Base-by-base conservation (phyloP, 164 flowering plant species). In the Kalanchoe fedtschenkoi region DNA sequence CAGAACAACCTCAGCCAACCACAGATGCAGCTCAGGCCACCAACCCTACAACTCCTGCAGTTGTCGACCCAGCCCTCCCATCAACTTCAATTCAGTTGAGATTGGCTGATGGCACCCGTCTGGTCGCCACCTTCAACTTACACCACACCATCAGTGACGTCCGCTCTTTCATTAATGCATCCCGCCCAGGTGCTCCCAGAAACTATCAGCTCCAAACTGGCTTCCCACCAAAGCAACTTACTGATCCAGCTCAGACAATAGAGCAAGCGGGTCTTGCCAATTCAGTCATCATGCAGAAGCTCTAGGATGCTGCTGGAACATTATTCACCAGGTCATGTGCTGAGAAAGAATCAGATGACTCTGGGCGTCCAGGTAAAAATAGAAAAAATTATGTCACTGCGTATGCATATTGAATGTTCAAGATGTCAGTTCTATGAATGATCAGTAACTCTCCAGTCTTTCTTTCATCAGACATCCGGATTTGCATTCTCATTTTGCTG, bases 221-320 rank as follows among this genome's bases (percentile, higher is more conserved):
- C 0, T 95, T 91, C 68, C 99, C 99, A 68, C 97, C 97, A 37
- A 95, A 87, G 76, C 82, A 64, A 43, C 92, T 93, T 28, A 69
- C 73, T 4, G 95, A 90, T 72, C 74, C 64, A 7, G 65, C 66
- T 21, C 88, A 88, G 81, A 90, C 95, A 6, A 84, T 93, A 51
- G 87, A 87, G 74, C 77, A 88, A 70, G 91, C 97, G 0, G 97
- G 89, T 37, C 86, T 93, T 37, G 83, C 88, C 46, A 90, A 89
- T 72, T 90, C 99, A 0, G 99, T 90, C 38, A 76, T 93, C 10
- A 80, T 93, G 66, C 97, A 90, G 82, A 88, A 86, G 68, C 39
- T 65, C 19, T 57, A 57, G 19, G 34, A 26, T 26, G 29, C 44
- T 11, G n/a, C 15, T 34, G 24, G 61, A 58, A 13, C 38, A 58